Percentiles rank a stretch among this genome's conserved stretches.
phyloP scores from a whole-genome alignment of 2,329 filamentous ascomycete genomes.

The Eutypella sp. region DNA sequence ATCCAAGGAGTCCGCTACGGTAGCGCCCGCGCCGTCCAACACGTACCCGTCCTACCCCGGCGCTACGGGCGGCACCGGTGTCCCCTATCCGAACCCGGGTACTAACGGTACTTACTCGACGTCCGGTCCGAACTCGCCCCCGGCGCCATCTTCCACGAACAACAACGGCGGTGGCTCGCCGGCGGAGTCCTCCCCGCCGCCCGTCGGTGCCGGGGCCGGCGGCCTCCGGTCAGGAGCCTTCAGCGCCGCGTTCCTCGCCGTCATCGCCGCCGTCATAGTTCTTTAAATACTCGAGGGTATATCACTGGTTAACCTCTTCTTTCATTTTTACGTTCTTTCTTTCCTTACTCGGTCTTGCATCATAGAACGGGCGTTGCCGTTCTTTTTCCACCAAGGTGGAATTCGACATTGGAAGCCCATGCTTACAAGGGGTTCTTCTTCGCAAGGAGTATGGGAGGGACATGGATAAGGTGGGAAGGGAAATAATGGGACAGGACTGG shows the following conservation, averaged over 20 bases:
- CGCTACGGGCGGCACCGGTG: constrained; percentile 7
- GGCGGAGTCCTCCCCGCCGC: background rate
- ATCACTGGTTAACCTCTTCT: too few relatives aligned
- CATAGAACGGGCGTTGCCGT: too few relatives aligned
- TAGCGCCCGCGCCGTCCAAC: constrained; percentile 12
- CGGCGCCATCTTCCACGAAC: background rate
- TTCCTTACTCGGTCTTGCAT: too few relatives aligned
- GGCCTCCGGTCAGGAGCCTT: constrained; percentile 4
- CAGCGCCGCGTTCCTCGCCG: constrained; percentile 7
- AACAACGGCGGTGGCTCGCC: too few relatives aligned
- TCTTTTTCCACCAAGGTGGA: too few relatives aligned
- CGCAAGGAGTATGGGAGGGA: too few relatives aligned
- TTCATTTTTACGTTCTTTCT: too few relatives aligned
- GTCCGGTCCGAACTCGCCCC: background rate
- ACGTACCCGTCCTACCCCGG: constrained; percentile 4
- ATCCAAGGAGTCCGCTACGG: constrained; percentile 17
- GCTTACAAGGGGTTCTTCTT: too few relatives aligned
- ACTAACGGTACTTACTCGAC: background rate
- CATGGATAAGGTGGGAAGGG: too few relatives aligned
- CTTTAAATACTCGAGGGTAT: constrained; percentile 3
- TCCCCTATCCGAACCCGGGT: background rate
- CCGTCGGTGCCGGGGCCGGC: background rate
- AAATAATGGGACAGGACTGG: too few relatives aligned
- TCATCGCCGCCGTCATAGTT: constrained; percentile 5
- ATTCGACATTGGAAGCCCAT: too few relatives aligned